Conservation (phyloP, 257 asterid genomes). For the Ehretia macrophylla region DNA sequence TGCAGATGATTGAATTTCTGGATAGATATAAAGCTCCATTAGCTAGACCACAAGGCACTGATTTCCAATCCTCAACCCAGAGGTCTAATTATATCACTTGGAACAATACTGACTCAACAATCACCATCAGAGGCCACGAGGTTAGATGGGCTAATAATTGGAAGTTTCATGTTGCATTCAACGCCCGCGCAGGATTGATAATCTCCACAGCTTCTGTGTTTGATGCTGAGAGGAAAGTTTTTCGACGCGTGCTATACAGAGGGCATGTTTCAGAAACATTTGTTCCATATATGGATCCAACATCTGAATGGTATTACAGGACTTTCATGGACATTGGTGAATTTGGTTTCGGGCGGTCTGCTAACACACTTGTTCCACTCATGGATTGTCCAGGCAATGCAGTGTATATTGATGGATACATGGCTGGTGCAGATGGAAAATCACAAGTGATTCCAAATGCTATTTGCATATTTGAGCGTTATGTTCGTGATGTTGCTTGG, state of each 20-base stretch:
- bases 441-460: constrained; percentile 34
- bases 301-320: constrained; percentile 55
- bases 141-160: constrained; percentile 64
- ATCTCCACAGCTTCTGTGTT: constrained; percentile 55
- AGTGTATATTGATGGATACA: constrained; percentile 47
- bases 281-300: constrained; percentile 81
- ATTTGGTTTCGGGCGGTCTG: constrained; percentile 72
- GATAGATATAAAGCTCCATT: constrained; percentile 38
- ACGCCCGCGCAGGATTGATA: constrained; percentile 57
- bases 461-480: constrained; percentile 55
- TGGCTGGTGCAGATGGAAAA: constrained; percentile 54
- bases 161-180: constrained; percentile 56
- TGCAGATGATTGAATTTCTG: constrained; percentile 30
- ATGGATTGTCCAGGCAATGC: constrained; percentile 62
- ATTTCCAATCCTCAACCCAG: constrained; percentile 40
- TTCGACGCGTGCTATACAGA: constrained; percentile 53
- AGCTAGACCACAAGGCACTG: constrained; percentile 46
- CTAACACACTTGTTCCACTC: constrained; percentile 42
- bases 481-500: constrained; percentile 58
- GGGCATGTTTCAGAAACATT: constrained; percentile 75
- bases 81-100: constrained; percentile 22
- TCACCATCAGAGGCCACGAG: constrained; percentile 32
- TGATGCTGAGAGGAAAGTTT: constrained; percentile 22
- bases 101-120: constrained; percentile 20
- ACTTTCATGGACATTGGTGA: constrained; percentile 80